Evolutionary conservation across 2,329 filamentous ascomycete genomes (phyloP), one percentile per base, ranked within the genome.

Genomic region (Corynespora cassiicola): DNA sequence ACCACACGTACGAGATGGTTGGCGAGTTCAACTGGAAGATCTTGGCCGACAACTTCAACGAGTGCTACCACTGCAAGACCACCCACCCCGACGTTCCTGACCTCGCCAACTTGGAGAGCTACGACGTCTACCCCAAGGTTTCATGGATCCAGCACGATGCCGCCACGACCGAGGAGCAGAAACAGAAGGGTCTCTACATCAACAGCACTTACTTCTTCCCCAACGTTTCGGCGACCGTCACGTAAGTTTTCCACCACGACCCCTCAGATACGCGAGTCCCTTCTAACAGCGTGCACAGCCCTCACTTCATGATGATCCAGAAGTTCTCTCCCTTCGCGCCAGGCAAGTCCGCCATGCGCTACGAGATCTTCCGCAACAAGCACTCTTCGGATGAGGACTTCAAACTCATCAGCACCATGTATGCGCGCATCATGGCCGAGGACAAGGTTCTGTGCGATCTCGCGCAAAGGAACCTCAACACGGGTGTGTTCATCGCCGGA

Each of bases 301-400:
- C 49, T 3, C 56, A 84, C 64, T 84, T 84, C 63, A 78, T 85
- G 66, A 81, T 82, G 70, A 77, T 84, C 37, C 80, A 84, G 57
- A 73, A 80, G 41, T 84, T 84, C 63, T 71, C 85, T 9, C 82
- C 82, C 9, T 74, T 68, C 31, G 69, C 72, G 2, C 70, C 81
- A 0, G 71, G 66, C 22, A 74, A 65, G 26, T 78, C 76, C 2
- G 68, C 70, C 24, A 84, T 86, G 77, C 72, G 73, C 39, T 85
- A 85, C 62, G 79, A 86, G 56, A 76, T 85, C 32, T 85, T 76
- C 71, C 74, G 79, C 43, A 80, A 85, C 73, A 81, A 79, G 58
- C 67, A 78, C 57, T 76, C 80, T 4, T 73, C 72, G n/a, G 77
- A 84, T 11, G 76, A 77, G 17, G 77, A 82, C 42, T 85, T 85